Conservation (phyloP, 2,329 filamentous ascomycete genomes). For the Neoascochyta sp. region DNA sequence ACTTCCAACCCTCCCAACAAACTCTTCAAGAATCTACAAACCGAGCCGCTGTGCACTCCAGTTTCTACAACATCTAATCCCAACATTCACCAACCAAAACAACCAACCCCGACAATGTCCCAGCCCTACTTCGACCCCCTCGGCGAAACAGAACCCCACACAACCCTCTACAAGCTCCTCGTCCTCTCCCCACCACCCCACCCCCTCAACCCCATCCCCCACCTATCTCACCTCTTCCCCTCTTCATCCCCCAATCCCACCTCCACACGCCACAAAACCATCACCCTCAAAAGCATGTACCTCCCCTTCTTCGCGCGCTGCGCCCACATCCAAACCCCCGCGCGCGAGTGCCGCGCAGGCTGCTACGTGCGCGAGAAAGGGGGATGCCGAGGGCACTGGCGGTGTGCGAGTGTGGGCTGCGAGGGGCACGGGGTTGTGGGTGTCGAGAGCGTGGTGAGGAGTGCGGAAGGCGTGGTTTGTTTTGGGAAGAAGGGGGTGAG, state of each 20-base stretch:
- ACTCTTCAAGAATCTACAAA: too few relatives aligned
- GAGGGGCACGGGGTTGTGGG: conserved; percentile 31
- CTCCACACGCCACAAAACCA: conserved; percentile 3
- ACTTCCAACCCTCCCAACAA: too few relatives aligned
- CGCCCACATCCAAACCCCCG: conserved; percentile 11
- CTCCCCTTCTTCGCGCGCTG: conserved; percentile 22
- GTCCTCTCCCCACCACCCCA: conserved; percentile 16
- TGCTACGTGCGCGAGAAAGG: conserved; percentile 32
- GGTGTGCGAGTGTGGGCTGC: conserved; percentile 18
- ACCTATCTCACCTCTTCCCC: conserved; percentile 12
- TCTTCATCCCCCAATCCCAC: conserved; percentile 13
- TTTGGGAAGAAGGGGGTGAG: conserved; percentile 29
- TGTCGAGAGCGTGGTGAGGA: conserved; percentile 10
- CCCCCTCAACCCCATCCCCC: too few relatives aligned
- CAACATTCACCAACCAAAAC: too few relatives aligned
- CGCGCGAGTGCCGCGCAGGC: conserved; percentile 11
- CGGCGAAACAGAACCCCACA: conserved; percentile 17
- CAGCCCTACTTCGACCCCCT: conserved; percentile 16
- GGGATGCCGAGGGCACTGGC: conserved; percentile 11
- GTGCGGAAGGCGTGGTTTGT: conserved; percentile 14
- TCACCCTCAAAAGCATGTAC: conserved; percentile 8
- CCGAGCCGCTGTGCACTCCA: too few relatives aligned
- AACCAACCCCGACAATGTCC: conserved; percentile 1
- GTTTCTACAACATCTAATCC: too few relatives aligned
- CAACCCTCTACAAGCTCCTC: conserved; percentile 21